These are phyloP conservation scores for Linderina pennispora DNA, from an alignment of 192 early-diverging fungal species.

Conservation along the genomic window DNA sequence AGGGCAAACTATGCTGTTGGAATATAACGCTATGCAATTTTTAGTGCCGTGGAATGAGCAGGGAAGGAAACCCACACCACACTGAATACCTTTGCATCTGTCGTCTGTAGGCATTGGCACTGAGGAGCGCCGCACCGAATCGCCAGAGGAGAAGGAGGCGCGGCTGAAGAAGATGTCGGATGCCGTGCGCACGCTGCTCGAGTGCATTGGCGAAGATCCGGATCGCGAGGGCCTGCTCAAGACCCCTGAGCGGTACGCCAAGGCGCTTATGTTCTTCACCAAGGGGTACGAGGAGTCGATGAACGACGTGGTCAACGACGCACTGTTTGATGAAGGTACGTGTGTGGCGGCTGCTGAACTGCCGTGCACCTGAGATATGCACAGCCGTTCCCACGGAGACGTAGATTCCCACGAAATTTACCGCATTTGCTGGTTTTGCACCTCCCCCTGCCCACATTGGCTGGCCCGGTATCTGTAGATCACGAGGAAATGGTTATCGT, in stretches of 20 bases:
- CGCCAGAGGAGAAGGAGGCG: conserved; percentile 59
- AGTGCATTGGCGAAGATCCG: conserved; percentile 93
- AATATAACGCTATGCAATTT: too few species aligned
- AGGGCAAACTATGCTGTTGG: too few species aligned
- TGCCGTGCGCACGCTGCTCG: conserved; percentile 82
- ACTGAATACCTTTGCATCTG: background rate
- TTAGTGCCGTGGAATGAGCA: too few species aligned
- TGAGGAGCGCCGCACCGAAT: conserved; percentile 69
- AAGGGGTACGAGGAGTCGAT: conserved; percentile 97
- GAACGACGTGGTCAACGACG: conserved; percentile 85
- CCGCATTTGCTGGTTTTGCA: too few species aligned
- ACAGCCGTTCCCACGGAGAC: too few species aligned
- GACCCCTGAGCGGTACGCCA: conserved; percentile 95
- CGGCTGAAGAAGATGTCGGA: conserved; percentile 75
- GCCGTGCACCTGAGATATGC: too few species aligned
- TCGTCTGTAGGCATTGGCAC: conserved; percentile 66
- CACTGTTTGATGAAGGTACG: conserved; percentile 89
- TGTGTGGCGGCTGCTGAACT: too few species aligned
- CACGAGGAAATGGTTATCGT: conserved; percentile 99
- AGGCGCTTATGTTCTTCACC: conserved; percentile 96
- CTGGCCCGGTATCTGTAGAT: too few species aligned
- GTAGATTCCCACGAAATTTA: too few species aligned
- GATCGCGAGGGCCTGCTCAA: conserved; percentile 90
- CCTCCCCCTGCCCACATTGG: too few species aligned
- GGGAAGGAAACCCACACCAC: too few species aligned